A percentile compares a stretch with the other conserved stretches of the same genome.
These are phyloP conservation scores for Angomonas deanei DNA, from an alignment of 208 protist genomes.

Conservation along the genomic window DNA sequence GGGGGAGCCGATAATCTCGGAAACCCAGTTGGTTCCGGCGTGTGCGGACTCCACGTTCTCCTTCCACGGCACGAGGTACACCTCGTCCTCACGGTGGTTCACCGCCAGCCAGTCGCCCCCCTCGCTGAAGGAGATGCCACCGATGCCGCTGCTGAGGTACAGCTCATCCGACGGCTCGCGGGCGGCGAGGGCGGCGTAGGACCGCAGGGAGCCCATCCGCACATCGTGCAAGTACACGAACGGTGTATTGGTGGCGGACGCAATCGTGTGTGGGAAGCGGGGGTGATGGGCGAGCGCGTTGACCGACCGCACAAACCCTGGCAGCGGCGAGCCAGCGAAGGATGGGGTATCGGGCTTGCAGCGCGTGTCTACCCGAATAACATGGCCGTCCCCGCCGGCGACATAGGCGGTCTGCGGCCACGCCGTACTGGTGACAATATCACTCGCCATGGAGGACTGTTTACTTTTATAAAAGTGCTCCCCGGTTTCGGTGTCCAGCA, in stretches of 20 bases:
- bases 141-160: constrained; percentile 6
- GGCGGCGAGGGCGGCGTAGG: constrained; percentile 23
- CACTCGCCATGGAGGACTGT: constrained; percentile 19
- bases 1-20: background rate
- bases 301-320: constrained; percentile 13
- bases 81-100: constrained; percentile 31
- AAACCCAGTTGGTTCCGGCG: background rate
- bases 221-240: constrained; percentile 46
- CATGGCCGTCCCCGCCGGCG: constrained; percentile 25
- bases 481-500: constrained; percentile 24
- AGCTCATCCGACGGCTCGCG: background rate
- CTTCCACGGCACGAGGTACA: constrained; percentile 34
- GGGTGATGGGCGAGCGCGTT: constrained; percentile 25
- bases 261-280: constrained; percentile 32
- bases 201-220: constrained; percentile 25
- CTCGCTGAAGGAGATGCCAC: constrained; percentile 38
- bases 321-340: constrained; percentile 12
- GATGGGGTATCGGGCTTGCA: background rate
- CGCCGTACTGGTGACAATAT: constrained; percentile 15
- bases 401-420: constrained; percentile 35
- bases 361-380: constrained; percentile 33
- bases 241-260: constrained; percentile 26
- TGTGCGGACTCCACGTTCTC: constrained; percentile 4
- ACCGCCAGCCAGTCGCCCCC: constrained; percentile 36
- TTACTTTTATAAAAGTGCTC: constrained; percentile 11